A percentile compares a stretch with the other conserved stretches of the same genome.
Evolutionary conservation across 805 yeast genomes (phyloP).

Genomic region (Grigorovia humatica): DNA sequence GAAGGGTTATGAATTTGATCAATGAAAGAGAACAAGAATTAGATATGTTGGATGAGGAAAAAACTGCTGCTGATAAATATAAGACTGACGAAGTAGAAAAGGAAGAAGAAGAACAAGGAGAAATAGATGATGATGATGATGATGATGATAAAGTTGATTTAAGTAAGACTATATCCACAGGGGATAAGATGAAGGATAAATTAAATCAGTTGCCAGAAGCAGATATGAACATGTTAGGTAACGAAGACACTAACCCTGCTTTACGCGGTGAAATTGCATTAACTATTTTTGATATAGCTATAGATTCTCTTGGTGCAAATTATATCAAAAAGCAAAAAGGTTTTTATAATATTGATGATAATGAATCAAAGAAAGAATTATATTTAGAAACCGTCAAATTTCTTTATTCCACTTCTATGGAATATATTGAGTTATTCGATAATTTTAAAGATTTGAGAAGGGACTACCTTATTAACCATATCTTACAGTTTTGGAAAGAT

Average conservation of each 20-base stretch:
- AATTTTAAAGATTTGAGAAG: slow-evolving; percentile 61
- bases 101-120: slow-evolving; percentile 28
- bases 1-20: slow-evolving; percentile 70
- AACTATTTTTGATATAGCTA: slow-evolving; percentile 58
- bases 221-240: slow-evolving; percentile 75
- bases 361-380: slow-evolving; percentile 27
- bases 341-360: slow-evolving; percentile 23
- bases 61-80: slow-evolving; percentile 11
- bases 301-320: slow-evolving; percentile 35
- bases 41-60: slow-evolving; percentile 29
- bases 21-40: slow-evolving; percentile 61
- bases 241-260: slow-evolving; percentile 75
- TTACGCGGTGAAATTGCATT: slow-evolving; percentile 63
- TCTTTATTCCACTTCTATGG: slow-evolving; percentile 34
- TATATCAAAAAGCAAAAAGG: slow-evolving; percentile 26
- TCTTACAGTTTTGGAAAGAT: slow-evolving; percentile 42
- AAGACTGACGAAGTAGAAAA: slow-evolving; percentile 26
- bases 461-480: slow-evolving; percentile 53
- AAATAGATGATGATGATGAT: slow-evolving; percentile 31
- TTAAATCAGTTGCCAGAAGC: slow-evolving; percentile 76
- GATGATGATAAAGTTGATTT: slow-evolving; percentile 4
- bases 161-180: slow-evolving; percentile 39
- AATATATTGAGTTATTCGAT: slow-evolving; percentile 52
- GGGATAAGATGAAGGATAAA: slow-evolving; percentile 49
- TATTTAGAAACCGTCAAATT: slow-evolving; percentile 19